phyloP scores from a whole-genome alignment of 768 basidiomycete species.

The Lactarius indigo region DNA sequence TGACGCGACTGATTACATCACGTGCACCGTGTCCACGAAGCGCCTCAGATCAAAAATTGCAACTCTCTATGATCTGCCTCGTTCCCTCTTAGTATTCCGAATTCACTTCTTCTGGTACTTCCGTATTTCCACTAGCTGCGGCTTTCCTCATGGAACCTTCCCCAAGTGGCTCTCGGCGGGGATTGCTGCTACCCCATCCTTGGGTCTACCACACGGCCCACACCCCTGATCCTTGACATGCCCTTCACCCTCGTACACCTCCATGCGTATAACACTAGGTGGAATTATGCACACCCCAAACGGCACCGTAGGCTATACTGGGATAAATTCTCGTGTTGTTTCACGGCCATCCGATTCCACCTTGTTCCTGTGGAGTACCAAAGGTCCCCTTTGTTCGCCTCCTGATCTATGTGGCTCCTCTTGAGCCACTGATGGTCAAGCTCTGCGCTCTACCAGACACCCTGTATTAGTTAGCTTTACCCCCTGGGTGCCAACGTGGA shows the following conservation, averaged over 20 bases:
- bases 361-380: conserved; percentile 1
- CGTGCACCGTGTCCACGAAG: conserved; percentile 6
- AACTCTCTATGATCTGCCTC: conserved; percentile 2
- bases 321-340: conserved; percentile 8
- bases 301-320: neutral
- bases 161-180: conserved; percentile 1
- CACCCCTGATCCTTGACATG: conserved; percentile 10
- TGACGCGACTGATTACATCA: neutral
- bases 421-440: neutral
- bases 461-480: neutral
- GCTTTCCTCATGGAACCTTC: neutral
- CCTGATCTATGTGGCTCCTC: neutral
- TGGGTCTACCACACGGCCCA: neutral
- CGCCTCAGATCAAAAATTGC: neutral
- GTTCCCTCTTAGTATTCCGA: conserved; percentile 5
- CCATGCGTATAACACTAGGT: conserved; percentile 3
- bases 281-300: neutral
- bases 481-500: conserved; percentile 6
- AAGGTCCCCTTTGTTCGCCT: neutral
- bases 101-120: neutral
- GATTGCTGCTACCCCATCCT: neutral
- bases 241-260: conserved; percentile 12
- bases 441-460: neutral
- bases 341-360: neutral
- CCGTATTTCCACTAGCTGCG: conserved; percentile 3